A percentile compares a stretch with the other conserved stretches of the same genome.
Evolutionary conservation across 2,329 filamentous ascomycete genomes (phyloP).

Genomic region (Penicillium rolfsii): DNA sequence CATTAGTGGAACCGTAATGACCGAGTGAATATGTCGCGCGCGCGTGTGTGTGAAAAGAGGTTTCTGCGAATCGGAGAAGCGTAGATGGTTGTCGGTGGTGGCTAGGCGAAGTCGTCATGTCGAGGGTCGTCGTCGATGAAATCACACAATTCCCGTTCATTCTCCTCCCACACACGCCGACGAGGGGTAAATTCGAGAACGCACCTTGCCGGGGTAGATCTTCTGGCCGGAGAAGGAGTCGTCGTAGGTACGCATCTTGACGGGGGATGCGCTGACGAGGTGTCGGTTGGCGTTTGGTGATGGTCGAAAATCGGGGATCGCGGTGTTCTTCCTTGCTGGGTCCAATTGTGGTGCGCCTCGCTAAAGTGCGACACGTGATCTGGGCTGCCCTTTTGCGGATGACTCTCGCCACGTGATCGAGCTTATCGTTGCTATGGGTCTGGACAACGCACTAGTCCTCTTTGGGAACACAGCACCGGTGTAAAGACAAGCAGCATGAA

Average conservation of each 20-base stretch:
- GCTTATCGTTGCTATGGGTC: neutral
- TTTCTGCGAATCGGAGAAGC: neutral
- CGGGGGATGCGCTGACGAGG: slow-evolving; percentile 53
- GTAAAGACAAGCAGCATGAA: too few relatives aligned
- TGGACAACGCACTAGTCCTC: neutral
- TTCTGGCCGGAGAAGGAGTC: slow-evolving; percentile 76
- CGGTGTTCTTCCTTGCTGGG: slow-evolving; percentile 40
- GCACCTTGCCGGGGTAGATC: slow-evolving; percentile 80
- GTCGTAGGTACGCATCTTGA: slow-evolving; percentile 77
- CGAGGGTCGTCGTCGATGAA: slow-evolving; percentile 20
- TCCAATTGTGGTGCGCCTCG: slow-evolving; percentile 51
- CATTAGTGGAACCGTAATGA: slow-evolving; percentile 28
- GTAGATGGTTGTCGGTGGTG: neutral
- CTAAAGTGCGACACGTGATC: slow-evolving; percentile 51
- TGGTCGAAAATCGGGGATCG: slow-evolving; percentile 47
- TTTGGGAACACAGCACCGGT: neutral
- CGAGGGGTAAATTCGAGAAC: slow-evolving; percentile 37
- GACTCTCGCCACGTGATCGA: slow-evolving; percentile 7
- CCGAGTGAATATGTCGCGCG: neutral
- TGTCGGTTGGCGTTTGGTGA: slow-evolving; percentile 50
- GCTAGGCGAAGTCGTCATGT: slow-evolving; percentile 1
- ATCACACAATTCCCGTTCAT: slow-evolving; percentile 21
- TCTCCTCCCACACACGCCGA: slow-evolving; percentile 17
- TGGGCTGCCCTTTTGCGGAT: slow-evolving; percentile 42
- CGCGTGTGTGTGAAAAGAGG: neutral